Evolutionary conservation across 2,329 filamentous ascomycete species (phyloP).

Genomic region (Fusarium redolens): DNA sequence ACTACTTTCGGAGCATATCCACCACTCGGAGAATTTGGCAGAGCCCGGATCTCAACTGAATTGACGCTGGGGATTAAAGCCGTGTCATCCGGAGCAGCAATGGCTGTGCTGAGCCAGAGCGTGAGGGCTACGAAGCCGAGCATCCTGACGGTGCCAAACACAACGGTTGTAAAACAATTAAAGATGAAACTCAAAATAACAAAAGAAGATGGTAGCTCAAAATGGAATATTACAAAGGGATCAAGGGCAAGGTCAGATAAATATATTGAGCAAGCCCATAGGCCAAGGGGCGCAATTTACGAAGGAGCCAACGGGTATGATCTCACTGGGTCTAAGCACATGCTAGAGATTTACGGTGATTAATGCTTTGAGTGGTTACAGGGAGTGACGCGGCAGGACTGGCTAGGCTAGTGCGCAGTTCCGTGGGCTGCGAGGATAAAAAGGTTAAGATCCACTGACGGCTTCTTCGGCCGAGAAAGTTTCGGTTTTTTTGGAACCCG

Average conservation of each 20-base stretch:
- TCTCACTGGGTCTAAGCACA: neutral
- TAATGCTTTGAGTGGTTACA: neutral
- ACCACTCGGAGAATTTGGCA: conserved; percentile 19
- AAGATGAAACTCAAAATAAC: no score
- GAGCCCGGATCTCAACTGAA: conserved; percentile 1
- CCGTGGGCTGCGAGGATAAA: neutral
- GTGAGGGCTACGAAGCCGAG: neutral
- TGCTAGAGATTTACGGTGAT: neutral
- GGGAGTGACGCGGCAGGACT: neutral
- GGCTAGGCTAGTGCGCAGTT: neutral
- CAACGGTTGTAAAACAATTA: neutral
- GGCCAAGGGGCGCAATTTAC: neutral
- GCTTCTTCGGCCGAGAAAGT: neutral
- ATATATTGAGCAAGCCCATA: neutral
- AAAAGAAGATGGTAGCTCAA: neutral
- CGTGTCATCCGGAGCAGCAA: conserved; percentile 2
- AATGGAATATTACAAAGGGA: no score
- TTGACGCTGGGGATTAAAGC: neutral
- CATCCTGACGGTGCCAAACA: neutral
- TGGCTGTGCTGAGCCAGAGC: neutral
- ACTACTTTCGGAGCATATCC: conserved; percentile 76
- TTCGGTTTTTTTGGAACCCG: neutral
- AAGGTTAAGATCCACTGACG: neutral
- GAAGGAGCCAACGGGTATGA: neutral
- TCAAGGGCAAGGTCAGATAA: neutral